Evolutionary conservation across 208 protist species (phyloP).

Genomic region (Leishmania major): DNA sequence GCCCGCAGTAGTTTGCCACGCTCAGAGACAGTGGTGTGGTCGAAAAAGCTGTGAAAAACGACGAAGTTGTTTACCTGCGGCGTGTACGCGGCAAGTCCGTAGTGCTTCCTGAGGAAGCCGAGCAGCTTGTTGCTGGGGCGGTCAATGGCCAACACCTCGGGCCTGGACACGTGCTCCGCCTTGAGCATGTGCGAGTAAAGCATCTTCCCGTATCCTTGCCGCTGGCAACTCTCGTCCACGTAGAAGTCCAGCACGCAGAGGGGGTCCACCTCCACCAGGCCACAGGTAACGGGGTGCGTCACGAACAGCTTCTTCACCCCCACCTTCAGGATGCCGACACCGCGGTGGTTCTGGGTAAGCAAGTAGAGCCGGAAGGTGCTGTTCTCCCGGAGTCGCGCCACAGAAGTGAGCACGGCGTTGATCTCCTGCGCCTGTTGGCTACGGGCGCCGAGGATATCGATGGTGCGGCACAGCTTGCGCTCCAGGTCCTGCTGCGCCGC

Average conservation of each 20-base stretch:
- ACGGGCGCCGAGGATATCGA: conserved; percentile 74
- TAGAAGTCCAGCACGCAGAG: conserved; percentile 95
- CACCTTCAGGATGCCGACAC: conserved; percentile 91
- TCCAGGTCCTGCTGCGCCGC: conserved; percentile 25
- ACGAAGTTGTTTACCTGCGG: conserved; percentile 94
- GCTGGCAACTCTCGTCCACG: conserved; percentile 86
- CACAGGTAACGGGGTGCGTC: conserved; percentile 42
- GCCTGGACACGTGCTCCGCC: conserved; percentile 22
- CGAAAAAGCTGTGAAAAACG: conserved; percentile 91
- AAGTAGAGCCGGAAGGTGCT: conserved; percentile 72
- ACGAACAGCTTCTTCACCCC: conserved; percentile 92
- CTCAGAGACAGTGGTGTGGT: conserved; percentile 53
- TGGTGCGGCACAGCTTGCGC: conserved; percentile 57
- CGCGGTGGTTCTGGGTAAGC: conserved; percentile 43
- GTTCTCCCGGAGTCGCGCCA: conserved; percentile 56
- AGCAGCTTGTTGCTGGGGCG: conserved; percentile 91
- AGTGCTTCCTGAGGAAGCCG: conserved; percentile 88
- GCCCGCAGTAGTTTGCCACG: conserved; percentile 40
- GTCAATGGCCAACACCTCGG: conserved; percentile 89
- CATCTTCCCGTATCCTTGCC: conserved; percentile 75
- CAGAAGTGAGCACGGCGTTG: conserved; percentile 64
- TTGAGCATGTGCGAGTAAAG: conserved; percentile 84
- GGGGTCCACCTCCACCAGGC: conserved; percentile 88
- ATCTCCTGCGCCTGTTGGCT: conserved; percentile 67
- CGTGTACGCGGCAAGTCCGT: conserved; percentile 67